Conservation (phyloP, 345 rosid genomes). For the Acer saccharum region DNA sequence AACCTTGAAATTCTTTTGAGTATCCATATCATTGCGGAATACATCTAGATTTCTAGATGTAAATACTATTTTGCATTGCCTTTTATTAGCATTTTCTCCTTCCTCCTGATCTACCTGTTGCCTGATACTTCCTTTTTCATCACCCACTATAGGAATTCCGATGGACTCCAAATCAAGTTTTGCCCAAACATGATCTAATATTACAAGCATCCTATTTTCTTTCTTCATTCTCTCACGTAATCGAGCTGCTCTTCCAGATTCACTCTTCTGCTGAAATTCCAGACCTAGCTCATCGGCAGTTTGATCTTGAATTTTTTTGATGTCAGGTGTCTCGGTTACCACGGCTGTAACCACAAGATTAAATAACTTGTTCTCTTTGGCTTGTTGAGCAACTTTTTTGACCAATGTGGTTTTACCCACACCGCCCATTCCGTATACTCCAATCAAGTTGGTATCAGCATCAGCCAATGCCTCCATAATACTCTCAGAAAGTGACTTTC, state of each 20-base stretch:
- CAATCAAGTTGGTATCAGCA: slow-evolving; percentile 14
- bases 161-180: neutral
- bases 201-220: neutral
- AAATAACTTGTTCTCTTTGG: neutral
- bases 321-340: neutral
- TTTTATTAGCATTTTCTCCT: too few species aligned
- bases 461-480: slow-evolving; percentile 5
- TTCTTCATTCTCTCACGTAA: neutral
- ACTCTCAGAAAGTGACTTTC: neutral
- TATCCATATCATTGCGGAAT: slow-evolving; percentile 11
- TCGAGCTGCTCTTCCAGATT: too few species aligned
- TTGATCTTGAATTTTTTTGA: slow-evolving; percentile 8
- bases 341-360: neutral
- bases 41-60: slow-evolving; percentile 21
- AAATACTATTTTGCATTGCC: slow-evolving; percentile 29
- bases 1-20: neutral
- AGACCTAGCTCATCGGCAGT: slow-evolving; percentile 12
- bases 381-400: neutral
- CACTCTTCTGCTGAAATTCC: neutral
- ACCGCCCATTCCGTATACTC: slow-evolving; percentile 21
- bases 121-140: neutral
- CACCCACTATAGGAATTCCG: neutral
- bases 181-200: slow-evolving; percentile 10
- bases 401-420: slow-evolving; percentile 25
- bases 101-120: neutral